Evolutionary conservation across 305 asterid genomes (phyloP), one percentile per base, ranked within the genome.

Genomic region (Fraxinus xanthoxyloides): DNA sequence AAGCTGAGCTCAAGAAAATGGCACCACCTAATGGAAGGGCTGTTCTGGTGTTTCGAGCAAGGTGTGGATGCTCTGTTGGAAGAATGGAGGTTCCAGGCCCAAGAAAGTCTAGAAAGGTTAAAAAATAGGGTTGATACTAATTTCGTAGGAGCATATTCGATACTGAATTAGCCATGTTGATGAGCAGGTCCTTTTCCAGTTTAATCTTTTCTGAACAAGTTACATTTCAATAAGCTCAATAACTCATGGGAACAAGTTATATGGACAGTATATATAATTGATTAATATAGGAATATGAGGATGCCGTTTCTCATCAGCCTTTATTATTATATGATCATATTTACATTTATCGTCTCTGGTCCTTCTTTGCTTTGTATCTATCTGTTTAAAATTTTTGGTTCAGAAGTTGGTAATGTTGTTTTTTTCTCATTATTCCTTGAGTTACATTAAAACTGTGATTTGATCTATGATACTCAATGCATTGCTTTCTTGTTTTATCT

Each of bases 21-120:
- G 98, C 97, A 13, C 99, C 99, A 0, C 92, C 91, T 40, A 95
- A 94, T 75, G 99, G 99, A 80, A 89, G 95, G 86, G 99, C 98
- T 8, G 91, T 95, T 65, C 89, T 95, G 63, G 91, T 95, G 48
- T 95, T 94, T 76, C 93, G 95, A 51, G 95, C 93, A 0, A 91
- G 97, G 80, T 95, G 99, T 81, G 99, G 99, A 43, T 95, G 99
- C 84, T 86, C 98, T 23, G 91, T 93, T 31, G 98, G 95, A 17
- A 91, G 90, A 80, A 85, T 94, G 97, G 99, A 94, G 85, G 97
- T 94, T 46, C 95, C 92, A 13, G 99, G 99, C 56, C 89, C 93
- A 4, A 90, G 79, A 82, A 95, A 91, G 84, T n/a, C 88, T 76
- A 85, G 95, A 74, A 95, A 91, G 95, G 88, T 91, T 82, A 95